Evolutionary conservation across 768 basidiomycete genomes (phyloP).

Genomic region (Tylopilus sp.): DNA sequence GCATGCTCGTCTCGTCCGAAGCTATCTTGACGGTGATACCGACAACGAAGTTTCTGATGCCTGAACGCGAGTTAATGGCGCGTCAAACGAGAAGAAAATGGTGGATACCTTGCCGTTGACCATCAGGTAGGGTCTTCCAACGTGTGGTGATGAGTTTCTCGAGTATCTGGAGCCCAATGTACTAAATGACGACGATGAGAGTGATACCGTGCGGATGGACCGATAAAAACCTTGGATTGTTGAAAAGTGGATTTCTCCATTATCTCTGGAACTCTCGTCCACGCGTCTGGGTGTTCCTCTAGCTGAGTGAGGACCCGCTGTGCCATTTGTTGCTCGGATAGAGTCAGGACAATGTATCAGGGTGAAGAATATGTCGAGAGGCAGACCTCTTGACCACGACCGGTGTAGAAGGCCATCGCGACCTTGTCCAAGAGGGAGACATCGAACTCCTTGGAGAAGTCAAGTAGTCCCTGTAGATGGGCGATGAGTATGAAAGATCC

Average conservation of each 20-base stretch:
- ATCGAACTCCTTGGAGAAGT: conserved; percentile 94
- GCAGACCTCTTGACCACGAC: conserved; percentile 77
- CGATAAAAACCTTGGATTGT: conserved; percentile 69
- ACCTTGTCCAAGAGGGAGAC: conserved; percentile 90
- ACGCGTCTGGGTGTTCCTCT: conserved; percentile 93
- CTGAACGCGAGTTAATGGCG: conserved; percentile 35
- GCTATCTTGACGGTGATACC: conserved; percentile 90
- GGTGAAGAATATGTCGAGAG: conserved; percentile 6
- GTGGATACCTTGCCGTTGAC: conserved; percentile 78
- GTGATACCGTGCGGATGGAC: background rate
- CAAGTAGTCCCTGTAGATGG: conserved; percentile 69
- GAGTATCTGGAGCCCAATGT: conserved; percentile 94
- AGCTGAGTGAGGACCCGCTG: conserved; percentile 94
- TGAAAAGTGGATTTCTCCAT: conserved; percentile 80
- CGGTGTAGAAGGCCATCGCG: conserved; percentile 87
- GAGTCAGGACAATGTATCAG: conserved; percentile 5
- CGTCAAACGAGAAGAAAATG: conserved; percentile 1
- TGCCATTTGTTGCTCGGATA: conserved; percentile 83
- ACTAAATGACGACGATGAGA: conserved; percentile 47
- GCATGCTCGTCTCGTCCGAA: conserved; percentile 83
- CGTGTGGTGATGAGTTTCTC: conserved; percentile 92
- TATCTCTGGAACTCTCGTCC: conserved; percentile 95
- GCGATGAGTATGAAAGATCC: conserved; percentile 6
- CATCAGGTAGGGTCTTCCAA: conserved; percentile 95
- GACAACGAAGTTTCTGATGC: conserved; percentile 96